Evolutionary conservation across 139 green algal species (phyloP).

Genomic region (Micractinium conductrix): DNA sequence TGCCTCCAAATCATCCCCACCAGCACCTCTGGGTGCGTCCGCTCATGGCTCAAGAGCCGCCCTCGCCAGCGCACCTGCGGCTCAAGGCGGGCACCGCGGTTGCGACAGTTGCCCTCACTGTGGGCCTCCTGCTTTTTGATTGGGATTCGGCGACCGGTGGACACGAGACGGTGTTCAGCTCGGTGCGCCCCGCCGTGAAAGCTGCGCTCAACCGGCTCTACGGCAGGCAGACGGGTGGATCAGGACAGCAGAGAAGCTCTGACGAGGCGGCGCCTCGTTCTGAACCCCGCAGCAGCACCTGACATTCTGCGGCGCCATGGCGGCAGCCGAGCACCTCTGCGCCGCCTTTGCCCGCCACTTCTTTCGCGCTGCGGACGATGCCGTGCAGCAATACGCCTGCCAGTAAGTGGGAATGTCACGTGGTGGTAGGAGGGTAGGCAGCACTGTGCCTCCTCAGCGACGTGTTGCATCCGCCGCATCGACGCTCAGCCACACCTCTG

Average conservation of each 20-base stretch:
- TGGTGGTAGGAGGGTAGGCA: no score
- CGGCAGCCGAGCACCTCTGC: not conserved
- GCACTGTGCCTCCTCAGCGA: no score
- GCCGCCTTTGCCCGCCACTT: not conserved
- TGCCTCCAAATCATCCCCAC: no score
- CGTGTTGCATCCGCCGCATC: not conserved
- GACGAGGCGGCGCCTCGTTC: not conserved
- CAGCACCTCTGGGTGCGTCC: no score
- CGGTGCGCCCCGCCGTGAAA: constrained; percentile 50
- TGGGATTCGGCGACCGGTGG: constrained; percentile 34
- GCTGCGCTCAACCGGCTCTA: constrained; percentile 45
- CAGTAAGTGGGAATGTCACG: constrained; percentile 17
- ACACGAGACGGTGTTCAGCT: constrained; percentile 47
- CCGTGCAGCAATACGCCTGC: constrained; percentile 17
- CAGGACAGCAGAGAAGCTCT: not conserved
- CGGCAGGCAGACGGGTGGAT: not conserved
- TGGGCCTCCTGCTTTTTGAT: constrained; percentile 44
- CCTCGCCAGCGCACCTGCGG: constrained; percentile 35
- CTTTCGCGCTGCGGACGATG: constrained; percentile 4
- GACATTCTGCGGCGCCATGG: not conserved
- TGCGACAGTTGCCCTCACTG: constrained; percentile 22
- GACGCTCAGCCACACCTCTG: no score
- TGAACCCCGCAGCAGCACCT: not conserved
- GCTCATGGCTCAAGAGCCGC: constrained; percentile 20
- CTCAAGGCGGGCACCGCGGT: constrained; percentile 49